Evolutionary conservation across 169 alveolate genomes (phyloP), one percentile per base, ranked within the genome.

Genomic region (Plasmodium fragile): DNA sequence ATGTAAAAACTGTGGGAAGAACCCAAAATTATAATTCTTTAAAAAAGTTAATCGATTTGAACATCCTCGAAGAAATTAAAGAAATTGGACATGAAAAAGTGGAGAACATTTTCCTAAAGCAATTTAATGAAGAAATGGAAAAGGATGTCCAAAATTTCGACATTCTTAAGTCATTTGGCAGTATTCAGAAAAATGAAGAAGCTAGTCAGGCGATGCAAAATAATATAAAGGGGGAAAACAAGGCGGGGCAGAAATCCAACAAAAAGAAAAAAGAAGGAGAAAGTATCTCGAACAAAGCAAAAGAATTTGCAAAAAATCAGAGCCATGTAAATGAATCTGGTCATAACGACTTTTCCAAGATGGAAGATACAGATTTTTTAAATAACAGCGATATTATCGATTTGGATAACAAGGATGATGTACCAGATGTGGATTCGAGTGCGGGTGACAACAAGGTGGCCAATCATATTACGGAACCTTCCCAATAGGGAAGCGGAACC

Each of bases 31-130:
- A 89, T 89, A 78, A 55, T 43, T 78, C 94, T n/a, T 18, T 89
- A 78, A 89, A 89, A 89, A 89, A 78, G 6, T 45, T 89, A 43
- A 89, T 89, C 18, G 94, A 89, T 89, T 41, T 89, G 81, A 89
- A 89, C 34, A 89, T 89, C 49, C 70, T 89, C 2, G 94, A 89
- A 55, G 94, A 89, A 89, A 89, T 89, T 55, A 89, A 89, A 11
- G 91, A 89, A 78, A 89, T 89, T 3, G 94, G 94, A 11, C 49
- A 89, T 71, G 94, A 89, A 43, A 55, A 89, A 43, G 94, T 89
- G 13, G 94, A 89, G 43, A 71, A 79, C 25, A 89, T 89, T 55
- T 89, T 89, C 70, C 49, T 89, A 36, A 89, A 79, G 10, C 94
- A 89, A 59, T 89, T 89, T 89, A 78, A 79, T 78, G 90, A 77